Percentiles rank a stretch among this genome's conserved stretches.
Conservation (phyloP, 495 filamentous ascomycete species). For the Ascodesmis nigricans region DNA sequence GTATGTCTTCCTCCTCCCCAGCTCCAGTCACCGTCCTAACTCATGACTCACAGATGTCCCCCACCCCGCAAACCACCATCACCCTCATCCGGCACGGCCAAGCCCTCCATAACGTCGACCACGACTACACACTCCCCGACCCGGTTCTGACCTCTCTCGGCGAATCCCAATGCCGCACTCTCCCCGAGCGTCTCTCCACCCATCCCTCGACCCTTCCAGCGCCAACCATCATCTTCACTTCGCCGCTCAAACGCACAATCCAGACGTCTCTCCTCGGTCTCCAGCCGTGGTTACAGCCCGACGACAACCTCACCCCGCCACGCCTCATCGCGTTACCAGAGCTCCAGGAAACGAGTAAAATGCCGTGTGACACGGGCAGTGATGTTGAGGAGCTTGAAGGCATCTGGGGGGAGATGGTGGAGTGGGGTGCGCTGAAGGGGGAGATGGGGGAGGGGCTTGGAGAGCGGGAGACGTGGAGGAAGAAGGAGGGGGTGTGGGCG, state of each 20-base stretch:
- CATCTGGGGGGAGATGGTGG: constrained; percentile 37
- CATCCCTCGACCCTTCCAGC: constrained; percentile 31
- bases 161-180: constrained; percentile 45
- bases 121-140: constrained; percentile 56
- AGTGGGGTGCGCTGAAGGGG: constrained; percentile 22
- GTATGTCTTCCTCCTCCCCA: too few relatives aligned
- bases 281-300: constrained; percentile 26
- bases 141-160: constrained; percentile 60
- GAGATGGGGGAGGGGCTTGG: constrained; percentile 43
- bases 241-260: constrained; percentile 64
- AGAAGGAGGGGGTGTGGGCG: constrained; percentile 49
- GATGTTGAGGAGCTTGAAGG: constrained; percentile 29
- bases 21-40: too few relatives aligned
- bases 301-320: constrained; percentile 25
- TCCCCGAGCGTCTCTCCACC: constrained; percentile 40
- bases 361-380: constrained; percentile 63
- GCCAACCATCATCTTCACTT: constrained; percentile 49
- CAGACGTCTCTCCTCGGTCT: constrained; percentile 61
- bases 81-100: constrained; percentile 25
- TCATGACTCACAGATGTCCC: too few relatives aligned
- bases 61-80: too few relatives aligned
- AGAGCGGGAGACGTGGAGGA: constrained; percentile 30
- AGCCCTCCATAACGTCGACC: constrained; percentile 62
- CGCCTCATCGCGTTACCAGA: constrained; percentile 52
- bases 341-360: constrained; percentile 53